These are phyloP conservation scores for Boletellus ananiceps DNA, from an alignment of 768 basidiomycete species.

Conservation along the genomic window DNA sequence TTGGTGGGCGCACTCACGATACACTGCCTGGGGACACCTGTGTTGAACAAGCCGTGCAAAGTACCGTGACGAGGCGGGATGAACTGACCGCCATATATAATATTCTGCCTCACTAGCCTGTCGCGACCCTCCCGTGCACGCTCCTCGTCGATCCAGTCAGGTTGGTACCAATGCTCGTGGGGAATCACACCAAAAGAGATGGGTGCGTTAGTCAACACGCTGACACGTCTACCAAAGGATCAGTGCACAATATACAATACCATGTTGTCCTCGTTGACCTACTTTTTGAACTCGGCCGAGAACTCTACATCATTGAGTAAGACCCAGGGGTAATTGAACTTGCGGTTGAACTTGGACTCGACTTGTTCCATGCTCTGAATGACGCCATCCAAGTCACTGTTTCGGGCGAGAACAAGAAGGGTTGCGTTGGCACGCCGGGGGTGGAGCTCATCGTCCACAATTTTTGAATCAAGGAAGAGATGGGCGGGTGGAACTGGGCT, in stretches of 20 bases:
- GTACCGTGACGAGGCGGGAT: neutral
- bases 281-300: slow-evolving; percentile 48
- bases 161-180: slow-evolving; percentile 63
- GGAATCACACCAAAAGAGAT: slow-evolving; percentile 57
- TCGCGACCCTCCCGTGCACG: slow-evolving; percentile 49
- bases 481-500: slow-evolving; percentile 2
- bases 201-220: slow-evolving; percentile 37
- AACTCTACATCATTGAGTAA: slow-evolving; percentile 62
- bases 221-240: slow-evolving; percentile 30
- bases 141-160: slow-evolving; percentile 67
- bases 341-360: slow-evolving; percentile 56
- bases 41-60: slow-evolving; percentile 1
- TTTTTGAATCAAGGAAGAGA: slow-evolving; percentile 1
- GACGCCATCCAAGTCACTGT: slow-evolving; percentile 43
- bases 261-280: neutral
- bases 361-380: slow-evolving; percentile 48
- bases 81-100: slow-evolving; percentile 47
- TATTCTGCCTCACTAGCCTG: slow-evolving; percentile 44
- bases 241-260: neutral
- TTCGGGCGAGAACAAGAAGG: slow-evolving; percentile 51
- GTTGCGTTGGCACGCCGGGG: slow-evolving; percentile 50
- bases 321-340: slow-evolving; percentile 57
- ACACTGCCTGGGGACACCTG: slow-evolving; percentile 35
- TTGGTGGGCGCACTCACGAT: slow-evolving; percentile 30
- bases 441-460: neutral